These are phyloP conservation scores for Hyaloperonospora arabidopsidis DNA, from an alignment of 352 stramenopile genomes.

Conservation along the genomic window DNA sequence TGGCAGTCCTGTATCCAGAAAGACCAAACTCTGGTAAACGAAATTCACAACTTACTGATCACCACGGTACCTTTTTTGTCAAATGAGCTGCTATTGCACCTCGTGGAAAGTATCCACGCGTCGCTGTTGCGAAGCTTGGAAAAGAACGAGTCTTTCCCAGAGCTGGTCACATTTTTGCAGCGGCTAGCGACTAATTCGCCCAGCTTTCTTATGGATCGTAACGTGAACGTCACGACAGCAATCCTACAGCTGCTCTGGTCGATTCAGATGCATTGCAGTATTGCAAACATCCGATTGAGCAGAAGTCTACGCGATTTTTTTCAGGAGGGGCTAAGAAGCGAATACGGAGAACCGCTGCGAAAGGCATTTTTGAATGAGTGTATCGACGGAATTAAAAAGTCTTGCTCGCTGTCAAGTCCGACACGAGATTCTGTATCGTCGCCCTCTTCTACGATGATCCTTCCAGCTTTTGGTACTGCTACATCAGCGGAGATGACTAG, in stretches of 20 bases:
- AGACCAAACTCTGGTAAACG: constrained; percentile 72
- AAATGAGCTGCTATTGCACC: constrained; percentile 58
- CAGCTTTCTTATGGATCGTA: constrained; percentile 66
- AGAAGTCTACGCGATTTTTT: constrained; percentile 73
- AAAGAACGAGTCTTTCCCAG: constrained; percentile 53
- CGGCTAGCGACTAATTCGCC: constrained; percentile 56
- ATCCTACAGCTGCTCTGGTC: constrained; percentile 77
- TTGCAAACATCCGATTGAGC: constrained; percentile 49
- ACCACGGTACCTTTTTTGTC: constrained; percentile 66
- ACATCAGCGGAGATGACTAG: constrained; percentile 17
- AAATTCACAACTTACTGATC: constrained; percentile 80
- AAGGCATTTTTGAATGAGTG: constrained; percentile 68
- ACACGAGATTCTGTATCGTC: constrained; percentile 14
- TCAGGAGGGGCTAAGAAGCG: constrained; percentile 66
- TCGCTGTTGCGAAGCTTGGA: constrained; percentile 42
- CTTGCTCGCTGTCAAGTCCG: constrained; percentile 36
- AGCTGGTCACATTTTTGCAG: constrained; percentile 77
- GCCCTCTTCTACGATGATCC: constrained; percentile 13
- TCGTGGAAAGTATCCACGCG: constrained; percentile 60
- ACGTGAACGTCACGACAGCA: constrained; percentile 46
- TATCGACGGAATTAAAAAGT: constrained; percentile 70
- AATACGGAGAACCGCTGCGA: constrained; percentile 56
- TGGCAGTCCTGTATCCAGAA: constrained; percentile 79
- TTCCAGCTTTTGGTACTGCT: constrained; percentile 11
- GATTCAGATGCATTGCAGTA: constrained; percentile 70